phyloP scores from a whole-genome alignment of 2,329 filamentous ascomycete species.

The Claviceps citrina region DNA sequence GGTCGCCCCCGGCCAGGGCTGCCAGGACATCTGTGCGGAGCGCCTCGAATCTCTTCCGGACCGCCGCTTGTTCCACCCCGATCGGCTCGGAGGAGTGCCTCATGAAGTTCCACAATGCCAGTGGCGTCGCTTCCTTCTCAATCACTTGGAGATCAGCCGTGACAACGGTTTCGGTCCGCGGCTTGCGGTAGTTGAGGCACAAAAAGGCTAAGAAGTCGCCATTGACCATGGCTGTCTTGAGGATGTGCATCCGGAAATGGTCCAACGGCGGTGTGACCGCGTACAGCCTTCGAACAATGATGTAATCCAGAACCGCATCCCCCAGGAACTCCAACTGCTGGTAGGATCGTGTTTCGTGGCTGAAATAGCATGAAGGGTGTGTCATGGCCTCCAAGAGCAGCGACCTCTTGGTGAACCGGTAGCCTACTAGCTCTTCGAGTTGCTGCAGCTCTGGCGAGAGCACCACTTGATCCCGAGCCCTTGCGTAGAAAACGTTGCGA shows the following conservation, averaged over 20 bases:
- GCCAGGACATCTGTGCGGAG: constrained; percentile 33
- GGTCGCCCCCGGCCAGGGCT: constrained; percentile 31
- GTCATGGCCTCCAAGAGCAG: constrained; percentile 69
- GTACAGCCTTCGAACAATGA: constrained; percentile 53
- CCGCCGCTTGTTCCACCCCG: constrained; percentile 27
- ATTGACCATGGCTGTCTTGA: constrained; percentile 66
- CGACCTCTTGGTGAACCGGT: constrained; percentile 51
- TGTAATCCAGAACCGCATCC: constrained; percentile 67
- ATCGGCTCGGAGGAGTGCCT: constrained; percentile 39
- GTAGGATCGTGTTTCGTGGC: constrained; percentile 25
- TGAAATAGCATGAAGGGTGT: constrained; percentile 47
- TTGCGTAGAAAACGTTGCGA: constrained; percentile 27
- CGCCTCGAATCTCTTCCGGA: constrained; percentile 28
- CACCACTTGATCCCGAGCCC: constrained; percentile 19
- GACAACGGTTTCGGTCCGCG: constrained; percentile 11
- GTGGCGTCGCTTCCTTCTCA: constrained; percentile 7
- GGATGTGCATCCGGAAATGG: constrained; percentile 52
- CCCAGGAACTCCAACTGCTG: constrained; percentile 81
- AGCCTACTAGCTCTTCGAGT: constrained; percentile 53
- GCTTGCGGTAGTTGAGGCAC: constrained; percentile 35
- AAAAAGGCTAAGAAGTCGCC: constrained; percentile 65
- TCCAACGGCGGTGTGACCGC: constrained; percentile 23
- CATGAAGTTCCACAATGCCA: constrained; percentile 56
- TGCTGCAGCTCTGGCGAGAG: constrained; percentile 27
- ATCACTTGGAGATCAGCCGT: constrained; percentile 9